Evolutionary conservation across 1,139 yeast genomes (phyloP).

Genomic region (Pichia sp.): DNA sequence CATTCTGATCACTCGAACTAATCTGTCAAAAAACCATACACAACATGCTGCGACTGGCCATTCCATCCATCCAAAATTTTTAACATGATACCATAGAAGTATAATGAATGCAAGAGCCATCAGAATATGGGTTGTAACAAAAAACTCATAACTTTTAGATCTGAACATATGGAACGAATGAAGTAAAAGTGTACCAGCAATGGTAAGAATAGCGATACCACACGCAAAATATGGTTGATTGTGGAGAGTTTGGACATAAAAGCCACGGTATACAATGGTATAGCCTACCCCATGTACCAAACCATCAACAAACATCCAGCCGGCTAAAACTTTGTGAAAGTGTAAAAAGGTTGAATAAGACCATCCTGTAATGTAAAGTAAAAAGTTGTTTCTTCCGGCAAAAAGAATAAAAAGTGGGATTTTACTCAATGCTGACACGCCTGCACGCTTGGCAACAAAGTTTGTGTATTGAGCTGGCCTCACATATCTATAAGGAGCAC

Average conservation of each 20-base stretch:
- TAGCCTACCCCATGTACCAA: conserved; percentile 28
- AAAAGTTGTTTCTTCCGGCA: conserved; percentile 62
- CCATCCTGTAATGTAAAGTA: conserved; percentile 58
- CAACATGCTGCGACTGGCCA: conserved; percentile 41
- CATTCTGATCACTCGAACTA: conserved; percentile 35
- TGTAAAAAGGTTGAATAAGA: conserved; percentile 53
- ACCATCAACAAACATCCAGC: conserved; percentile 38
- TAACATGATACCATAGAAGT: conserved; percentile 40
- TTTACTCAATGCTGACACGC: conserved; percentile 43
- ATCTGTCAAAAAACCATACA: conserved; percentile 38
- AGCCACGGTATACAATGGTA: conserved; percentile 17
- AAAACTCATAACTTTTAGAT: conserved; percentile 42
- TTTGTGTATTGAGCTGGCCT: conserved; percentile 38
- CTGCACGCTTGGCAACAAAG: conserved; percentile 45
- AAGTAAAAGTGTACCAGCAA: conserved; percentile 40
- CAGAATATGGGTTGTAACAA: conserved; percentile 36
- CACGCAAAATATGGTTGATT: conserved; percentile 35
- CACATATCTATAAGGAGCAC: conserved; percentile 41
- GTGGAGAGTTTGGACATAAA: conserved; percentile 21
- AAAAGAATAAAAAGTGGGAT: conserved; percentile 45
- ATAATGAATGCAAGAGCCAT: conserved; percentile 36
- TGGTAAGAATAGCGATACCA: conserved; percentile 37
- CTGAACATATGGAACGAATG: conserved; percentile 46
- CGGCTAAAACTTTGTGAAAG: conserved; percentile 57
- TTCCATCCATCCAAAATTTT: conserved; percentile 40